Percentiles rank a stretch among this genome's conserved stretches.
Evolutionary conservation across 2,329 filamentous ascomycete species (phyloP).

Genomic region (Pseudomassariella vexata): DNA sequence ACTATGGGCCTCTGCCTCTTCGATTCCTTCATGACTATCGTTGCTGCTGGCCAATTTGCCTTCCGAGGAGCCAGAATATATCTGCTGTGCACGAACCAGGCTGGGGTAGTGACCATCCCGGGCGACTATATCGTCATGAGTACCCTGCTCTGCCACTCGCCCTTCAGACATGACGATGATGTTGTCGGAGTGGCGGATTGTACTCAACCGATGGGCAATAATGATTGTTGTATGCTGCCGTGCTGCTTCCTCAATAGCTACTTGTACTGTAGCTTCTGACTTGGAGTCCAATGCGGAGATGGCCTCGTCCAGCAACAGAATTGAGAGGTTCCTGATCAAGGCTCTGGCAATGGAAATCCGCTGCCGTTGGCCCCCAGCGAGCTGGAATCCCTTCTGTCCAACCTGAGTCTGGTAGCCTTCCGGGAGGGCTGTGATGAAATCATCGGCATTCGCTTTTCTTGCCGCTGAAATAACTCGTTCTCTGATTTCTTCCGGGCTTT

Average conservation of each 20-base stretch:
- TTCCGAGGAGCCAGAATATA: constrained; percentile 32
- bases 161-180: constrained; percentile 92
- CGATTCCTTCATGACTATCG: not conserved
- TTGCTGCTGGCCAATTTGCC: not conserved
- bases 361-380: constrained; percentile 88
- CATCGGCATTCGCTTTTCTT: constrained; percentile 83
- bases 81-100: constrained; percentile 68
- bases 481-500: constrained; percentile 42
- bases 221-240: constrained; percentile 82
- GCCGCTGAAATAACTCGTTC: constrained; percentile 72
- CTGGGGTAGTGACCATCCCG: constrained; percentile 65
- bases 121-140: constrained; percentile 63
- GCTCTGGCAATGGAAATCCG: constrained; percentile 86
- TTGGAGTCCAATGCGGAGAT: constrained; percentile 68
- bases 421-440: constrained; percentile 76
- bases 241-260: constrained; percentile 71
- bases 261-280: constrained; percentile 70
- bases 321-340: constrained; percentile 75
- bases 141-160: constrained; percentile 73
- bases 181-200: constrained; percentile 84
- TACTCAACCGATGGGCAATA: constrained; percentile 81
- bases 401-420: constrained; percentile 79
- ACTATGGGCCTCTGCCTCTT: not conserved
- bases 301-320: constrained; percentile 70
- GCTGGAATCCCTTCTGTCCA: constrained; percentile 73